Percentiles rank a stretch among this genome's conserved stretches.
Evolutionary conservation across 2,329 filamentous ascomycete genomes (phyloP).

Genomic region (Aspergillus melleus): DNA sequence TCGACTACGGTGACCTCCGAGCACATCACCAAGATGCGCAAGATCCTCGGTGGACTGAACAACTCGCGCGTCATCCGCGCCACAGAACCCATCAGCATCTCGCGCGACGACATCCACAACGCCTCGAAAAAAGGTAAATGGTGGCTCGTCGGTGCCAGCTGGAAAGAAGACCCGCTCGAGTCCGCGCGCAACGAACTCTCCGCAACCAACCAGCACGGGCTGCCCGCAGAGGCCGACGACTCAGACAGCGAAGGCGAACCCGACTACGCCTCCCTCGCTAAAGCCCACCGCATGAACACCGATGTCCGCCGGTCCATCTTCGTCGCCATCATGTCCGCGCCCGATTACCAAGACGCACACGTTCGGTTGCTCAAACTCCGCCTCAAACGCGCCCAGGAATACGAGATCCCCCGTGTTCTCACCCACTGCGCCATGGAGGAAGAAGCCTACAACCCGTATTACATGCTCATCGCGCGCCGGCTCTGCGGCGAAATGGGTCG

Average conservation of each 20-base stretch:
- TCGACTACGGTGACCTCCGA: slow-evolving; percentile 67
- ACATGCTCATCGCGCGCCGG: slow-evolving; percentile 77
- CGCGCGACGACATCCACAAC: slow-evolving; percentile 77
- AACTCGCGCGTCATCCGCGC: slow-evolving; percentile 63
- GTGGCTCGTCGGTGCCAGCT: slow-evolving; percentile 98
- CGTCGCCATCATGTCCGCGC: slow-evolving; percentile 81
- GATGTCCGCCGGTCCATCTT: slow-evolving; percentile 89
- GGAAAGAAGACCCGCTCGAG: slow-evolving; percentile 53
- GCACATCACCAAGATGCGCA: slow-evolving; percentile 85
- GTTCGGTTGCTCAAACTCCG: slow-evolving; percentile 76
- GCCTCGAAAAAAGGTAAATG: slow-evolving; percentile 89
- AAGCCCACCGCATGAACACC: slow-evolving; percentile 82
- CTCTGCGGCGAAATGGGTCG: slow-evolving; percentile 68
- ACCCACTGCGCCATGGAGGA: slow-evolving; percentile 85
- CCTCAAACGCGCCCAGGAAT: slow-evolving; percentile 80
- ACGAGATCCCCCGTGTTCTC: slow-evolving; percentile 83
- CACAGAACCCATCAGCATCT: slow-evolving; percentile 78
- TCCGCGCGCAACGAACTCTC: slow-evolving; percentile 35
- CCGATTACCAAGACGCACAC: slow-evolving; percentile 81
- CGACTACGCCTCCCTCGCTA: slow-evolving; percentile 72
- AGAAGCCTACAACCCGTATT: slow-evolving; percentile 86
- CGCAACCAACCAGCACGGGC: slow-evolving; percentile 10
- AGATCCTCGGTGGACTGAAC: slow-evolving; percentile 77
- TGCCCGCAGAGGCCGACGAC: slow-evolving; percentile 12
- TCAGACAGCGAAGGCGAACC: slow-evolving; percentile 46